Evolutionary conservation across 495 filamentous ascomycete genomes (phyloP), one percentile per base, ranked within the genome.

Genomic region (Clohesyomyces aquaticus): DNA sequence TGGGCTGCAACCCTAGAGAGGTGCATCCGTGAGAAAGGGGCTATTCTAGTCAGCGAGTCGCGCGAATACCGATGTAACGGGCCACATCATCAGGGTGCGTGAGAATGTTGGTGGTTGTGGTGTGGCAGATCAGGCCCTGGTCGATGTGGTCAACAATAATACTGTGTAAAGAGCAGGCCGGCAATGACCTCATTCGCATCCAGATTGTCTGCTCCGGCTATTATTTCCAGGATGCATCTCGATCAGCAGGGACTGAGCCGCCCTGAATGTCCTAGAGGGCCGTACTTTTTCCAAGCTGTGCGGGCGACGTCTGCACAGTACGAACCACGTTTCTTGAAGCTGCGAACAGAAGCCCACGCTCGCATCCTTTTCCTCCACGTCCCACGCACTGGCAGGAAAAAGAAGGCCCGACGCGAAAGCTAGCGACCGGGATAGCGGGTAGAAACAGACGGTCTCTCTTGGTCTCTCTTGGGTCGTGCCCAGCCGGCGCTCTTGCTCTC

Each of bases 101-200:
- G 19, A 32, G n/a, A 16, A 14, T 43, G 21, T 8, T 46, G 35
- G 21, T 23, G 19, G 54, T 14, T 18, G n/a, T 28, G 38, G 6
- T 4, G 51, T 55, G 41, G 29, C 9, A 38, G 43, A 22, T 6
- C 8, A 58, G 19, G 55, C 26, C 35, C 11, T 52, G 48, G 48
- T 29, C 26, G 42, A n/a, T 47, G 55, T 9, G 25, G 19, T 59
- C 18, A 45, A 45, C 2, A 22, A 10, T 19, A 28, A 28, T 16
- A 6, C 19, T 19, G 51, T 18, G 22, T 14, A 28, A 28, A 3
- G 51, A 12, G 12, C 26, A 48, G 48, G 47, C 42, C 19, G 22
- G 49, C 56, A 41, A 66, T 66, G 63, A 66, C 63, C 60, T 66
- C 63, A 66, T 66, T 66, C 63, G 61, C 56, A 1, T 27, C 35